Conservation (phyloP, 805 yeast species). For the Candida odintsovae region DNA sequence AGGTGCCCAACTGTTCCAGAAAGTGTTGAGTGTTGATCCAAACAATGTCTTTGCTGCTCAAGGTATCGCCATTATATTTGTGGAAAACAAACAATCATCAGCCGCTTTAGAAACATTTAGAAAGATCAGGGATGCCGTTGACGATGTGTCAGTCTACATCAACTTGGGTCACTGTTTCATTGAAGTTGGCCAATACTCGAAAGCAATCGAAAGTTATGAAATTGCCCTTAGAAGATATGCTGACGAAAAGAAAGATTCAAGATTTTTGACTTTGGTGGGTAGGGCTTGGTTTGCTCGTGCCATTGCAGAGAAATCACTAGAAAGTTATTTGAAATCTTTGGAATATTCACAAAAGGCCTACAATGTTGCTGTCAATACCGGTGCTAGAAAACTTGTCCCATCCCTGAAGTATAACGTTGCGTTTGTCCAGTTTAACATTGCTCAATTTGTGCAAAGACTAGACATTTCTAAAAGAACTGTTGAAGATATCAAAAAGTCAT, state of each 20-base stretch:
- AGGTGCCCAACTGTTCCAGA: slow-evolving; percentile 89
- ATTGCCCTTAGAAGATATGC: slow-evolving; percentile 63
- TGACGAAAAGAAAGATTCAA: slow-evolving; percentile 57
- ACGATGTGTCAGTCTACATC: slow-evolving; percentile 75
- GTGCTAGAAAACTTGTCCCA: slow-evolving; percentile 32
- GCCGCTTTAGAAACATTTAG: slow-evolving; percentile 82
- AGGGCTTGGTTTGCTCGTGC: slow-evolving; percentile 88
- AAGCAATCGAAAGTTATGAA: slow-evolving; percentile 86
- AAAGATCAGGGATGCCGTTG: slow-evolving; percentile 83
- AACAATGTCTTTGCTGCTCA: slow-evolving; percentile 94
- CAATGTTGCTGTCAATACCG: slow-evolving; percentile 26
- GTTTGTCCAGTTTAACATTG: slow-evolving; percentile 77
- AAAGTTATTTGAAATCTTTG: slow-evolving; percentile 55
- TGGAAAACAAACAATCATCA: slow-evolving; percentile 70
- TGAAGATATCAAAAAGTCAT: slow-evolving; percentile 53
- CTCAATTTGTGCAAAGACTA: slow-evolving; percentile 69
- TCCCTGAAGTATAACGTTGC: slow-evolving; percentile 74
- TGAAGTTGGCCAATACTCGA: slow-evolving; percentile 75
- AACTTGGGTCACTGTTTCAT: slow-evolving; percentile 84
- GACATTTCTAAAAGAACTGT: slow-evolving; percentile 53
- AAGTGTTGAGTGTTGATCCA: slow-evolving; percentile 80
- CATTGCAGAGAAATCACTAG: slow-evolving; percentile 54
- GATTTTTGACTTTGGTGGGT: slow-evolving; percentile 67
- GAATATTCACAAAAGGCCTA: slow-evolving; percentile 57
- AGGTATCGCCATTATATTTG: slow-evolving; percentile 90